Evolutionary conservation across 2,329 filamentous ascomycete species (phyloP), one percentile per base, ranked within the genome.

Genomic region (Blastomyces gilchristii): DNA sequence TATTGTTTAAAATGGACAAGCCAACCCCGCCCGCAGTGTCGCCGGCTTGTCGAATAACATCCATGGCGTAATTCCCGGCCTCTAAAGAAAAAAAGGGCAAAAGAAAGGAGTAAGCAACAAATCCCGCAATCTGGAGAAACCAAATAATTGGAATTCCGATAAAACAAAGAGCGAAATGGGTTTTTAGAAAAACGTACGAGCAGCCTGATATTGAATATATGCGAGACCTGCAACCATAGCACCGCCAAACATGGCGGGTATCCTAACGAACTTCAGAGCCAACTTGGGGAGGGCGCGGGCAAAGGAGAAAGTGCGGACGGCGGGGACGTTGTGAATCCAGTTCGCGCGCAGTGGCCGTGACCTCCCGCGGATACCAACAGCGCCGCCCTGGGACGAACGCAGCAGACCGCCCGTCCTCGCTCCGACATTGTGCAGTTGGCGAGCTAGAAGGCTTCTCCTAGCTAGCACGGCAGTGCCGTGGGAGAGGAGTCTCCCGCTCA

Each of bases 151-250:
- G n/a, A n/a, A 45, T 47, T 47, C 31, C 41, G 31, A 31, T 31
- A 41, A 63, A 61, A 43, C 39, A 18, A 59, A 18, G 52, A n/a
- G 16, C 28, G n/a, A 31, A 31, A 28, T 41, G 14, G 39, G 64
- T 3, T 3, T 31, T 31, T 6, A 31, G 1, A 14, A 34, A 67
- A 65, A 83, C 89, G 66, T 83, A 92, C 89, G 89, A 63, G 87
- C 86, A 66, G 94, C 93, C 77, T 99, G 94, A 74, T 99, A 97
- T 74, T 99, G 94, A 58, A 99, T 79, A 83, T 96, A 99, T 34
- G 91, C 91, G 64, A 95, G 79, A 2, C 89, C 90, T 16, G 90
- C 92, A 68, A 99, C 84, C 71, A 91, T 90, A 57, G 92, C 84
- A 52, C 91, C 91, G 52, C 93, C 94, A 71, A 96, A 92, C 79